Percentiles rank a stretch among this genome's conserved stretches.
These are phyloP conservation scores for Danielozyma ontarioensis DNA, from an alignment of 805 yeast species.

Conservation along the genomic window DNA sequence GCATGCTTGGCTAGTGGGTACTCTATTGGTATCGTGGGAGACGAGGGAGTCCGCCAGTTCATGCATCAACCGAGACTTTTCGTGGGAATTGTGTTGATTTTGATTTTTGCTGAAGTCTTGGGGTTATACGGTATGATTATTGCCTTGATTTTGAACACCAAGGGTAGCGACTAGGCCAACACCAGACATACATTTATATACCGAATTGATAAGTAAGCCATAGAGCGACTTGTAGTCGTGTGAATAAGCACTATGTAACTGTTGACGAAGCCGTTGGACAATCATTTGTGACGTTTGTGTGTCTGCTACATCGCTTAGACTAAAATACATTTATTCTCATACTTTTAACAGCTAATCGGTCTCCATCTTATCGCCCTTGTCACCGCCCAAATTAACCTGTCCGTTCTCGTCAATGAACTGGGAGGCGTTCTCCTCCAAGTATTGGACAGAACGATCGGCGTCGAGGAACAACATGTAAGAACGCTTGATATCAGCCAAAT, in stretches of 20 bases:
- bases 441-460: slow-evolving; percentile 82
- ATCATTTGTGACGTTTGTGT: no score
- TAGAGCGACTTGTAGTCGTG: no score
- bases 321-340: no score
- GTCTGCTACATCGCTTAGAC: no score
- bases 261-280: no score
- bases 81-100: slow-evolving; percentile 97
- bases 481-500: slow-evolving; percentile 78
- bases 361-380: no score
- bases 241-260: no score
- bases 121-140: slow-evolving; percentile 98
- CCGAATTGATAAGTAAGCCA: no score
- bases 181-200: no score
- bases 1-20: slow-evolving; percentile 98
- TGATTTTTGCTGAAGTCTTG: slow-evolving; percentile 97
- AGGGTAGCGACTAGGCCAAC: slow-evolving; percentile 42
- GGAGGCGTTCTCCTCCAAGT: slow-evolving; percentile 60
- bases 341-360: no score
- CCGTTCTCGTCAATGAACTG: slow-evolving; percentile 81
- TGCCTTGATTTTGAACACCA: slow-evolving; percentile 94
- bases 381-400: slow-evolving; percentile 56
- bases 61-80: slow-evolving; percentile 98
- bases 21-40: slow-evolving; percentile 99
- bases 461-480: slow-evolving; percentile 85
- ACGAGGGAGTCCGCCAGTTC: slow-evolving; percentile 98